These are phyloP conservation scores for Vinca major DNA, from an alignment of 305 asterid genomes.

Conservation along the genomic window DNA sequence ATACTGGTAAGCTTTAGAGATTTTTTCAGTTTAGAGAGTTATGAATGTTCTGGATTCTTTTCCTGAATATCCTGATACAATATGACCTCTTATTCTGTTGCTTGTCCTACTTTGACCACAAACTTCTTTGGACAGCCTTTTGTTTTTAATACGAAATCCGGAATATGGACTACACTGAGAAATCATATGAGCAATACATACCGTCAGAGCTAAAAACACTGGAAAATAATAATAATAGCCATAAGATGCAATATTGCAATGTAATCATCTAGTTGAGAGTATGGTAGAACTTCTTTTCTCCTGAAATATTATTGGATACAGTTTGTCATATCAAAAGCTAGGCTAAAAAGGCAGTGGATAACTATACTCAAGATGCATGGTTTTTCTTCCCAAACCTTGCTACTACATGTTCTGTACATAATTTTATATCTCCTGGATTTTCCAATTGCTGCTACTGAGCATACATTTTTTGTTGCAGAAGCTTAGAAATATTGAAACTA, in stretches of 20 bases:
- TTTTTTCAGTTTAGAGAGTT: slow-evolving; percentile 4
- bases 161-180: neutral
- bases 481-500: neutral
- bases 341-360: too few relatives aligned
- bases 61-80: slow-evolving; percentile 1
- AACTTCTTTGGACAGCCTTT: neutral
- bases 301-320: neutral
- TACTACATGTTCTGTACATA: neutral
- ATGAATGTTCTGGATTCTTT: slow-evolving; percentile 5
- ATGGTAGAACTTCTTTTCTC: neutral
- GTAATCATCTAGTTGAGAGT: neutral
- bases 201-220: neutral
- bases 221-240: neutral
- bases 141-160: neutral
- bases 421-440: neutral
- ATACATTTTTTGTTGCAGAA: neutral
- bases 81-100: neutral
- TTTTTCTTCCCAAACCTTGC: neutral
- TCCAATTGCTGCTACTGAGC: neutral
- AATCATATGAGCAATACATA: neutral
- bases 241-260: neutral
- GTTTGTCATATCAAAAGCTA: neutral
- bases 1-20: slow-evolving; percentile 47
- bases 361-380: neutral
- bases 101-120: neutral